Percentiles rank a stretch among this genome's conserved stretches.
phyloP scores from a whole-genome alignment of 2,329 filamentous ascomycete species.

The Neonectria neomacrospora region DNA sequence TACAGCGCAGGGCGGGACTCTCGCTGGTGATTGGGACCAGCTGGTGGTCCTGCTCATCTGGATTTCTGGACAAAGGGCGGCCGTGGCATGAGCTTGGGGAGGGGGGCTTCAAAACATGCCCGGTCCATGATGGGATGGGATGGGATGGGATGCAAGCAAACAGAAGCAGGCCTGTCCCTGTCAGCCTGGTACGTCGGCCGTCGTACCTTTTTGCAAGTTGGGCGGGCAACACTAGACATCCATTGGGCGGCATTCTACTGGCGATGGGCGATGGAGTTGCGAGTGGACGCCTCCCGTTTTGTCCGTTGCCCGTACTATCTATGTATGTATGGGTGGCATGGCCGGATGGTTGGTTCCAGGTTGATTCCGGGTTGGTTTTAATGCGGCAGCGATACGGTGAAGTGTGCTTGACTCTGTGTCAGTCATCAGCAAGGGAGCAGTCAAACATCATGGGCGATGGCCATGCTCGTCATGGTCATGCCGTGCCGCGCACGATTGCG shows the following conservation, averaged over 20 bases:
- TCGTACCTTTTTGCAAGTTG: conserved; percentile 41
- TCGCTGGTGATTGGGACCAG: conserved; percentile 38
- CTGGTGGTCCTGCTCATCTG: conserved; percentile 42
- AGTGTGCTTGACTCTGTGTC: conserved; percentile 15
- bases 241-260: conserved; percentile 28
- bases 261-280: conserved; percentile 34
- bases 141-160: conserved; percentile 24
- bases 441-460: background rate
- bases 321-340: conserved; percentile 25
- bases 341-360: conserved; percentile 30
- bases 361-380: conserved; percentile 17
- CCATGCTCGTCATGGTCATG: conserved; percentile 4
- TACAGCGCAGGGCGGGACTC: conserved; percentile 27
- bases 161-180: conserved; percentile 38
- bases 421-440: conserved; percentile 14
- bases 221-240: too few species aligned
- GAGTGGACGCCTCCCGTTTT: conserved; percentile 42
- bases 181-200: conserved; percentile 35
- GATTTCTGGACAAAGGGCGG: conserved; percentile 26
- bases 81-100: conserved; percentile 15
- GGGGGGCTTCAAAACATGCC: conserved; percentile 6
- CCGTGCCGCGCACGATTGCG: conserved; percentile 12
- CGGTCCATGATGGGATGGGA: conserved; percentile 11
- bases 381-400: conserved; percentile 19
- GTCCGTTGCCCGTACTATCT: conserved; percentile 25